Conservation (phyloP, 192 early-diverging fungal species). For the Dimargaris cristalligena region DNA sequence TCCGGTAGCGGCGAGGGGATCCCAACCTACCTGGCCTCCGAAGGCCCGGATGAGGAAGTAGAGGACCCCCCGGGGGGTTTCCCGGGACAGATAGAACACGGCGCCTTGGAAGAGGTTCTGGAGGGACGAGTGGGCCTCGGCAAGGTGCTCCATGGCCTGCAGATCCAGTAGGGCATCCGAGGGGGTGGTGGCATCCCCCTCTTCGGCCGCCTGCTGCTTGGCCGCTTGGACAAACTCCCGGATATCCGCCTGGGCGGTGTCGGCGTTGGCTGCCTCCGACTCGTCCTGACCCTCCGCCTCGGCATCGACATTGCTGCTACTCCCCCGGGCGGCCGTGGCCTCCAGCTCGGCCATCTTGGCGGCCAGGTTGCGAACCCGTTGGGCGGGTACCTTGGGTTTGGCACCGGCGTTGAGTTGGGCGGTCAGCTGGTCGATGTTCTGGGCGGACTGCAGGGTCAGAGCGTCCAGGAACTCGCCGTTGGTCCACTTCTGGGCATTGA, state of each 20-base stretch:
- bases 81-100: slow-evolving; percentile 79
- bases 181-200: slow-evolving; percentile 19
- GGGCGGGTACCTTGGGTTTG: neutral
- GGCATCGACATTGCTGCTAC: neutral
- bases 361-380: neutral
- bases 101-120: slow-evolving; percentile 39
- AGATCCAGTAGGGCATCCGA: slow-evolving; percentile 10
- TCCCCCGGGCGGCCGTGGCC: too few relatives aligned
- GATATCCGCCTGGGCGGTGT: slow-evolving; percentile 14
- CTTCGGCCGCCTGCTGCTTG: slow-evolving; percentile 11
- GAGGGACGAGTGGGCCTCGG: slow-evolving; percentile 20
- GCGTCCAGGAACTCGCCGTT: slow-evolving; percentile 48
- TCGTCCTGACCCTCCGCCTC: neutral
- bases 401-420: neutral
- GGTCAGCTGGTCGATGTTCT: neutral
- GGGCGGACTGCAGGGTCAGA: slow-evolving; percentile 10
- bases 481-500: slow-evolving; percentile 47
- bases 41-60: slow-evolving; percentile 82
- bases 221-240: slow-evolving; percentile 32
- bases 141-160: neutral
- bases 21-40: slow-evolving; percentile 86
- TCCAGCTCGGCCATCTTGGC: neutral
- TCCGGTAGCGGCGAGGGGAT: slow-evolving; percentile 50
- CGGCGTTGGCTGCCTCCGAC: too few relatives aligned
- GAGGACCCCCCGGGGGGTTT: slow-evolving; percentile 82